These are phyloP conservation scores for Metschnikowia lunata DNA, from an alignment of 805 yeast genomes.

Conservation along the genomic window DNA sequence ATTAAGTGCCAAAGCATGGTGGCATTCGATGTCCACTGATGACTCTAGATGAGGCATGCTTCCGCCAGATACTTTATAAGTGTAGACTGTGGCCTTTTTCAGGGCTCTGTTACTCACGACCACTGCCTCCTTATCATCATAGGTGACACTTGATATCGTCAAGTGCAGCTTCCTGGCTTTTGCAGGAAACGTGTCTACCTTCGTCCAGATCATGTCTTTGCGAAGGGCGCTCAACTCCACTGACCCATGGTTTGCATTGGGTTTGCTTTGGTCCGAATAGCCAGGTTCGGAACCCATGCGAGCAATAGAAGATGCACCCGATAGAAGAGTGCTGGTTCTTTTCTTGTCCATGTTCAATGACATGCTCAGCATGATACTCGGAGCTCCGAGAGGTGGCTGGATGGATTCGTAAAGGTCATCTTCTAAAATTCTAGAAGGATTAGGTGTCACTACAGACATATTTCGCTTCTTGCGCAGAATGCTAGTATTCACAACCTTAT, in stretches of 20 bases:
- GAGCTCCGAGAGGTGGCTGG: conserved; percentile 3
- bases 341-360: conserved; percentile 41
- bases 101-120: conserved; percentile 46
- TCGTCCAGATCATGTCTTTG: conserved; percentile 70
- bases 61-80: conserved; percentile 38
- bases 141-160: conserved; percentile 36
- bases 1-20: conserved; percentile 30
- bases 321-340: conserved; percentile 38
- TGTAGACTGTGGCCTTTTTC: conserved; percentile 45
- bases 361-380: conserved; percentile 11
- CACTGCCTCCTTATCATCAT: conserved; percentile 57
- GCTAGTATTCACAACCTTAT: conserved; percentile 2
- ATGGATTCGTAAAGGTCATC: conserved; percentile 26
- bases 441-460: conserved; percentile 37
- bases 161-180: conserved; percentile 28
- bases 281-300: conserved; percentile 40
- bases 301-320: conserved; percentile 43
- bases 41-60: conserved; percentile 27
- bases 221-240: conserved; percentile 30
- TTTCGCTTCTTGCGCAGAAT: conserved; percentile 21
- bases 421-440: conserved; percentile 39
- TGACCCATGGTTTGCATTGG: conserved; percentile 8
- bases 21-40: conserved; percentile 16
- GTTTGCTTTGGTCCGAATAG: conserved; percentile 23
- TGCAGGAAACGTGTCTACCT: conserved; percentile 43